Evolutionary conservation across 257 asterid genomes (phyloP).

Genomic region (Nicotiana noctiflora): DNA sequence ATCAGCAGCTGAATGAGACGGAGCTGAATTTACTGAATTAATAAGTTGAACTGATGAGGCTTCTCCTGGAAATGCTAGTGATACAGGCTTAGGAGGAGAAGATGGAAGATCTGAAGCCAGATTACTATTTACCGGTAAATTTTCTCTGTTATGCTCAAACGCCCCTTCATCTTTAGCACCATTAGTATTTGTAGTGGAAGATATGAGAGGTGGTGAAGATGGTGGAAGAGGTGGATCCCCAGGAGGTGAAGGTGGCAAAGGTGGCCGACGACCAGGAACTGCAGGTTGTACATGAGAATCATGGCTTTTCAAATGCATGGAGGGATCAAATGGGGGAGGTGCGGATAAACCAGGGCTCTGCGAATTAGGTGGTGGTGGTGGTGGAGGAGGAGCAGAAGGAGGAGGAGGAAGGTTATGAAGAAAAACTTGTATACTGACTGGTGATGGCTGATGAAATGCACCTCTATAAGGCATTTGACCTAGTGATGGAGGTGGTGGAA

Average conservation of each 20-base stretch:
- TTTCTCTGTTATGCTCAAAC: conserved; percentile 15
- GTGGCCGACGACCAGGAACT: conserved; percentile 40
- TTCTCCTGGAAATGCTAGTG: conserved; percentile 9
- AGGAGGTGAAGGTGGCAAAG: conserved; percentile 45
- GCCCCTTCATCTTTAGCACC: conserved; percentile 2
- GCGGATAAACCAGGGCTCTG: conserved; percentile 26
- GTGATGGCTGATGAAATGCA: conserved; percentile 28
- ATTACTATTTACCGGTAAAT: conserved; percentile 15
- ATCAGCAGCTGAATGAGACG: conserved; percentile 39
- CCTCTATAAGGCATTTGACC: conserved; percentile 35
- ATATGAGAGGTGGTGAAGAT: conserved; percentile 37
- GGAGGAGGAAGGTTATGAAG: conserved; percentile 14
- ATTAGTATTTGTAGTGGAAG: conserved; percentile 11
- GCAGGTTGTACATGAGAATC: conserved; percentile 21
- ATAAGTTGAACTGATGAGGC: conserved; percentile 8
- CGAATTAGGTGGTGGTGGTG: conserved; percentile 19
- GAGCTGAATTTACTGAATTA: conserved; percentile 9
- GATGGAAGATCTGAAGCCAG: conserved; percentile 25
- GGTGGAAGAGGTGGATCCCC: conserved; percentile 52
- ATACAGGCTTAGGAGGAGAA: conserved; percentile 22
- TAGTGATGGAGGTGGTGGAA: conserved; percentile 40
- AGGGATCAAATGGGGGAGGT: conserved; percentile 29
- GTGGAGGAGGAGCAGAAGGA: conserved; percentile 11
- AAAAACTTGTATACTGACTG: conserved; percentile 22
- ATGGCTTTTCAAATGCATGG: conserved; percentile 18